Conservation (phyloP, 1,284 basidiomycete species). For the Cystobasidium pallidum region DNA sequence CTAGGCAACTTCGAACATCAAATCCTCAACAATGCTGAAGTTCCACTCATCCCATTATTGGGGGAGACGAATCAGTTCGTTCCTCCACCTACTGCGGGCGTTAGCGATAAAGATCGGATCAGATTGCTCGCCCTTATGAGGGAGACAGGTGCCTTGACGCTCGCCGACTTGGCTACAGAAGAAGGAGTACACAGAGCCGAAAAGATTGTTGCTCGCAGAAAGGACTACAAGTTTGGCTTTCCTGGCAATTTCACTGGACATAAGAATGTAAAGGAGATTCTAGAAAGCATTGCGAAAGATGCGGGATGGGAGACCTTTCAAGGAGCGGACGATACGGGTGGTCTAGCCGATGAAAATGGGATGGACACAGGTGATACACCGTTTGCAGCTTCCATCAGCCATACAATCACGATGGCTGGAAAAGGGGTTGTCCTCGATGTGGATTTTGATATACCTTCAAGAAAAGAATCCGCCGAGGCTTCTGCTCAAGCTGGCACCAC, state of each 20-base stretch:
- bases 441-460: slow-evolving; percentile 21
- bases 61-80: neutral
- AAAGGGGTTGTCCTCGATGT: slow-evolving; percentile 43
- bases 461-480: neutral
- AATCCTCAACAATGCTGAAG: slow-evolving; percentile 13
- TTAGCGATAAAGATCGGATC: slow-evolving; percentile 29
- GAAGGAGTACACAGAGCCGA: slow-evolving; percentile 9
- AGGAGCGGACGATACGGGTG: slow-evolving; percentile 33
- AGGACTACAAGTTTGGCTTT: slow-evolving; percentile 13
- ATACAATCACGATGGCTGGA: slow-evolving; percentile 39
- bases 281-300: slow-evolving; percentile 36
- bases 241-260: neutral
- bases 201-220: slow-evolving; percentile 15
- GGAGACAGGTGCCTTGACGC: slow-evolving; percentile 24
- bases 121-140: slow-evolving; percentile 25
- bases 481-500: neutral
- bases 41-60: neutral
- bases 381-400: neutral
- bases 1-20: slow-evolving; percentile 36
- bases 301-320: slow-evolving; percentile 36
- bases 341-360: neutral
- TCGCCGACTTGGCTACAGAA: slow-evolving; percentile 6
- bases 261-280: slow-evolving; percentile 21
- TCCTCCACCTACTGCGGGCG: neutral
- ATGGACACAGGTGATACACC: slow-evolving; percentile 24